These are phyloP conservation scores for Colletotrichum liaoningense DNA, from an alignment of 2,329 filamentous ascomycete species.

Conservation along the genomic window DNA sequence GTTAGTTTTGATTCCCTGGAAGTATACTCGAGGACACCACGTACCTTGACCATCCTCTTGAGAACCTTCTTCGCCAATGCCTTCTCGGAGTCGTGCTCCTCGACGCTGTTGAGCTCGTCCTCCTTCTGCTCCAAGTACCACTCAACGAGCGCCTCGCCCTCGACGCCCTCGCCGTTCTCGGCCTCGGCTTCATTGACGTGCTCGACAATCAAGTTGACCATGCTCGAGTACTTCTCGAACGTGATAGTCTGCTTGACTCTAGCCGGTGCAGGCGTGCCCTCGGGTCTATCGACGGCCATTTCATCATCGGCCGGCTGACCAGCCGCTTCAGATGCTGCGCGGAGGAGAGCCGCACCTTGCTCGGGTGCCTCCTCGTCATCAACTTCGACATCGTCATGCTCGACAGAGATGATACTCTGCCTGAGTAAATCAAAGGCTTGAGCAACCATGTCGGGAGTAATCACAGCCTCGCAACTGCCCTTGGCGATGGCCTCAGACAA, in stretches of 20 bases:
- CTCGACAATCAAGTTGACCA: conserved; percentile 87
- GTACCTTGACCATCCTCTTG: conserved; percentile 91
- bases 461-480: conserved; percentile 93
- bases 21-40: conserved; percentile 44
- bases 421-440: conserved; percentile 93
- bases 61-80: conserved; percentile 84
- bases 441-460: conserved; percentile 84
- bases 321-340: conserved; percentile 50
- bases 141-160: conserved; percentile 81
- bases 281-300: conserved; percentile 49
- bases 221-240: conserved; percentile 93
- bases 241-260: conserved; percentile 86
- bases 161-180: conserved; percentile 81
- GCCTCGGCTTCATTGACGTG: conserved; percentile 86
- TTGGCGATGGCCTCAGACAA: conserved; percentile 98
- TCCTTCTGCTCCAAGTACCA: conserved; percentile 97
- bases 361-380: conserved; percentile 73
- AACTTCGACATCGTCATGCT: conserved; percentile 97
- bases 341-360: conserved; percentile 58
- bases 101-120: conserved; percentile 71
- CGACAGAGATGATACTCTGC: conserved; percentile 96
- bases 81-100: conserved; percentile 78
- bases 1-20: conserved; percentile 59
- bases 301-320: conserved; percentile 62
- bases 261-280: conserved; percentile 50